Percentiles rank a stretch among this genome's conserved stretches.
These are phyloP conservation scores for Marsdenia floribunda DNA, from an alignment of 257 asterid species.

Conservation along the genomic window DNA sequence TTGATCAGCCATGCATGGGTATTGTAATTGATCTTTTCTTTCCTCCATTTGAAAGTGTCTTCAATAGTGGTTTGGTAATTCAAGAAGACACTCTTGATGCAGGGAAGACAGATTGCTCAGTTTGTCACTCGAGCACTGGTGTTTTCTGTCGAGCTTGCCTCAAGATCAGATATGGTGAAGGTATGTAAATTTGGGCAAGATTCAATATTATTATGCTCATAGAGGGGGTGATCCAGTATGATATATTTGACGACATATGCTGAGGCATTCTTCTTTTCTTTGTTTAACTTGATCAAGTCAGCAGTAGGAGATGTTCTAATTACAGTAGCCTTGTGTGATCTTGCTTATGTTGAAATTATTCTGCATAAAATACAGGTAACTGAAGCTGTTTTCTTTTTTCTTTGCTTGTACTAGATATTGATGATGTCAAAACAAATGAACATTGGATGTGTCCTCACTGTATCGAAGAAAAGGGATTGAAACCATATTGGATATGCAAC, in stretches of 20 bases:
- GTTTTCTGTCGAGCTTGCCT: slow-evolving; percentile 82
- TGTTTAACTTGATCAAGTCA: not conserved
- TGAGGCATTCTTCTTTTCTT: not conserved
- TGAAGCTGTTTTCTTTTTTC: slow-evolving; percentile 1
- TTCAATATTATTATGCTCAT: not conserved
- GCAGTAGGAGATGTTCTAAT: not conserved
- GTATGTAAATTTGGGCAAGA: slow-evolving; percentile 28
- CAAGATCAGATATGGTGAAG: slow-evolving; percentile 82
- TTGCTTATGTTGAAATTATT: not conserved
- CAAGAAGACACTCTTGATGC: slow-evolving; percentile 13
- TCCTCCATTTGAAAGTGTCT: not conserved
- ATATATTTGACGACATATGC: not conserved
- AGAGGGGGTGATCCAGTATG: not conserved
- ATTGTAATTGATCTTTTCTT: slow-evolving; percentile 13
- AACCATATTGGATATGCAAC: slow-evolving; percentile 86
- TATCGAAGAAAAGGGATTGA: slow-evolving; percentile 53
- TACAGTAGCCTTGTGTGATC: not conserved
- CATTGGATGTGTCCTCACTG: slow-evolving; percentile 83
- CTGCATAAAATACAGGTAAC: not conserved
- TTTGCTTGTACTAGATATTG: slow-evolving; percentile 42
- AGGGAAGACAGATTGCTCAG: slow-evolving; percentile 89
- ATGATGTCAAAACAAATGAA: slow-evolving; percentile 60
- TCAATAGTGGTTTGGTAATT: not conserved
- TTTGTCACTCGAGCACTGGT: slow-evolving; percentile 69
- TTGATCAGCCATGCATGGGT: slow-evolving; percentile 70